Percentiles rank a stretch among this genome's conserved stretches.
Conservation (phyloP, 1,284 basidiomycete genomes). For the Dichomitus squalens region DNA sequence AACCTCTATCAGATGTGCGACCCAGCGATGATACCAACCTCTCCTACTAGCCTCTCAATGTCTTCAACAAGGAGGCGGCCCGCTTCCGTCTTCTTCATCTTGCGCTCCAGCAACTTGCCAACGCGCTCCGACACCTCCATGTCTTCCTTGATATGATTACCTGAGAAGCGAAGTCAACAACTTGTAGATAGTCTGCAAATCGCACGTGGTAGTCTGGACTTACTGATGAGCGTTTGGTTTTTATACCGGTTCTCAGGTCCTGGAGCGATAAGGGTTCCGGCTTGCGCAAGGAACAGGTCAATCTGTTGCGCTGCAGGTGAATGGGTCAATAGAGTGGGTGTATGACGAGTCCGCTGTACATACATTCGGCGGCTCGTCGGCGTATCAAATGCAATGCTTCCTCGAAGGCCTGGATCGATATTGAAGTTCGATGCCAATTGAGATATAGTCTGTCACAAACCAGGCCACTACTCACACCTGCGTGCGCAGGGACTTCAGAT, state of each 20-base stretch:
- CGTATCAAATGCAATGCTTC: neutral
- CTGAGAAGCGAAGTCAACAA: neutral
- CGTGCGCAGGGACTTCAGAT: neutral
- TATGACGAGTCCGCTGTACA: neutral
- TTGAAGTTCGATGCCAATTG: too few species aligned
- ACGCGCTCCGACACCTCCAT: slow-evolving; percentile 6
- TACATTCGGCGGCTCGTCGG: neutral
- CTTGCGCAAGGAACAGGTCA: neutral
- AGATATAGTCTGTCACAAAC: slow-evolving; percentile 3
- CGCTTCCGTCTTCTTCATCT: slow-evolving; percentile 20
- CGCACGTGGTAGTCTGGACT: neutral
- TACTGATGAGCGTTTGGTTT: neutral
- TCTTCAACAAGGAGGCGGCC: slow-evolving; percentile 17
- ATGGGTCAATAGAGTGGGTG: neutral
- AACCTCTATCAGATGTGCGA: neutral
- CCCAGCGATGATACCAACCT: slow-evolving; percentile 1
- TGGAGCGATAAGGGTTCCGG: neutral
- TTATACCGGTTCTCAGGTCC: neutral
- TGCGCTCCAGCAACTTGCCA: slow-evolving; percentile 21
- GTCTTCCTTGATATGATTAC: slow-evolving; percentile 5
- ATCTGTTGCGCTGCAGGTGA: neutral
- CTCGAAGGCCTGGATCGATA: neutral
- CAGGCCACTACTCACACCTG: neutral
- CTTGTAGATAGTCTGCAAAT: neutral
- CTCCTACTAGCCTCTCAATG: slow-evolving; percentile 21